Percentiles rank a stretch among this genome's conserved stretches.
Evolutionary conservation across 352 stramenopile genomes (phyloP).

Genomic region (Phytophthora melonis): DNA sequence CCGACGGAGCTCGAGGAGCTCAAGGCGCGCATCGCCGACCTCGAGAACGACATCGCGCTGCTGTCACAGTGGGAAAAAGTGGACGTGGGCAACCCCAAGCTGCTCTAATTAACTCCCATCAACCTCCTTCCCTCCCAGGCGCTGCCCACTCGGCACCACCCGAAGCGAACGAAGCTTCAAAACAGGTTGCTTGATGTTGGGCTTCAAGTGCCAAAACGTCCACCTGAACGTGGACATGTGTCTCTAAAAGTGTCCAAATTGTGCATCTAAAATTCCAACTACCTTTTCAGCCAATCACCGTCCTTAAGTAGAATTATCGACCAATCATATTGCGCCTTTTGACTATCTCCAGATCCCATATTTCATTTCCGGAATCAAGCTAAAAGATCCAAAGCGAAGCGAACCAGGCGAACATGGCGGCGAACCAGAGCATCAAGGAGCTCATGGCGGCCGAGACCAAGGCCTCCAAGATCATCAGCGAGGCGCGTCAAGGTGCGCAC

Average conservation of each 20-base stretch:
- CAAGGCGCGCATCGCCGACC: constrained; percentile 52
- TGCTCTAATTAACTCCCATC: constrained; percentile 15
- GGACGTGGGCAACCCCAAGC: constrained; percentile 24
- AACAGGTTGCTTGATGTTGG: neutral
- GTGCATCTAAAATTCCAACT: constrained; percentile 13
- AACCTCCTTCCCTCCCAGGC: neutral
- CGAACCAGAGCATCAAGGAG: constrained; percentile 92
- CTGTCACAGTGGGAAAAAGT: constrained; percentile 63
- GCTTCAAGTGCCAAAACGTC: constrained; percentile 8
- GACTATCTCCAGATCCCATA: neutral
- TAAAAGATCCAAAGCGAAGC: constrained; percentile 26
- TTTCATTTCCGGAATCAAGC: neutral
- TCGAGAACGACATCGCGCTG: constrained; percentile 72
- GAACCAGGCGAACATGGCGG: constrained; percentile 55
- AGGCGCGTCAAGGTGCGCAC: constrained; percentile 71
- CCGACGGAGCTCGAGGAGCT: constrained; percentile 54
- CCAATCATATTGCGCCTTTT: constrained; percentile 1
- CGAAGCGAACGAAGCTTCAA: constrained; percentile 39
- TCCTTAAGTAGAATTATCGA: neutral
- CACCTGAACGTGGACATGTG: constrained; percentile 30
- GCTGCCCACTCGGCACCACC: neutral
- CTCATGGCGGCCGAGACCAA: constrained; percentile 91
- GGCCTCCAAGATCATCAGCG: constrained; percentile 91
- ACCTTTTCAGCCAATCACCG: constrained; percentile 30
- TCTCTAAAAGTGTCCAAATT: constrained; percentile 16